Evolutionary conservation across 2,329 filamentous ascomycete species (phyloP).

Genomic region (Colletotrichum sojae): DNA sequence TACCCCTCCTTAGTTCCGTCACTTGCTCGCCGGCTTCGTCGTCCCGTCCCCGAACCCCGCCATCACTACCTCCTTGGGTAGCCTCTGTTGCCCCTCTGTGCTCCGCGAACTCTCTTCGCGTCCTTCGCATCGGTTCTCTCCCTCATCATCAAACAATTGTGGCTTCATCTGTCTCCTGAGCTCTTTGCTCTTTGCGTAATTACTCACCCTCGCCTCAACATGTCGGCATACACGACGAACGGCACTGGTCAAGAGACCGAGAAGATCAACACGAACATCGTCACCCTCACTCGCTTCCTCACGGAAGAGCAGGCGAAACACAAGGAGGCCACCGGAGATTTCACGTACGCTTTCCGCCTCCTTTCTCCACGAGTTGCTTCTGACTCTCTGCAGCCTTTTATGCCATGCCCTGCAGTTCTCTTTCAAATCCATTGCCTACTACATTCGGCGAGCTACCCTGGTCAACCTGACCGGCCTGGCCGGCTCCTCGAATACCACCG

Average conservation of each 20-base stretch:
- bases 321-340: conserved; percentile 96
- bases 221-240: conserved; percentile 47
- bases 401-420: conserved; percentile 99
- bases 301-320: conserved; percentile 96
- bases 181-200: background rate
- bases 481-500: conserved; percentile 93
- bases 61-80: conserved; percentile 14
- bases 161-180: background rate
- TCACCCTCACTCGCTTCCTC: conserved; percentile 94
- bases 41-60: conserved; percentile 33
- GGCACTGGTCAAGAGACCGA: conserved; percentile 71
- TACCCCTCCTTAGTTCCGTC: conserved; percentile 29
- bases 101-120: too few relatives aligned
- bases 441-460: conserved; percentile 94
- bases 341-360: conserved; percentile 78
- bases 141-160: background rate
- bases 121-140: too few relatives aligned
- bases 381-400: conserved; percentile 74
- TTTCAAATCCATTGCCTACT: conserved; percentile 99
- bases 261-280: conserved; percentile 94
- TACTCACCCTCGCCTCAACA: conserved; percentile 6
- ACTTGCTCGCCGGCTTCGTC: conserved; percentile 11
- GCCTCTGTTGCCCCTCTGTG: conserved; percentile 16
- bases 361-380: background rate
- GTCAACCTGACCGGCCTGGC: conserved; percentile 97